Evolutionary conservation across 2,329 filamentous ascomycete genomes (phyloP).

Genomic region (Penicillium sp.): DNA sequence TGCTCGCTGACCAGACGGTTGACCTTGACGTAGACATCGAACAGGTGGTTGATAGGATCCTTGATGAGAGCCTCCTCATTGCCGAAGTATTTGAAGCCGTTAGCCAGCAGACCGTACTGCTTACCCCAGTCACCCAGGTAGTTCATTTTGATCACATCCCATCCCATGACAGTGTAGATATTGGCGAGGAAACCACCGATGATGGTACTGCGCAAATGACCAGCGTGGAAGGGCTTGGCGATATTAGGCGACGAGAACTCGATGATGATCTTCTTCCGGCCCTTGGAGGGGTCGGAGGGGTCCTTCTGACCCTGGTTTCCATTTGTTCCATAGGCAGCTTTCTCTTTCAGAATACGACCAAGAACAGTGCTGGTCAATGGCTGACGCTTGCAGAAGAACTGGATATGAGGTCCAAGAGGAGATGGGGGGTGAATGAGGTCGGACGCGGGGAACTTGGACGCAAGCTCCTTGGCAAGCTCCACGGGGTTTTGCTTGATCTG

Average conservation of each 20-base stretch:
- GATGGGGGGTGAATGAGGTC: constrained; percentile 58
- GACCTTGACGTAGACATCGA: constrained; percentile 66
- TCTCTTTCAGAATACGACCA: constrained; percentile 58
- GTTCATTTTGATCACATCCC: constrained; percentile 64
- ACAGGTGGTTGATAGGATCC: constrained; percentile 65
- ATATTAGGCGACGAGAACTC: constrained; percentile 69
- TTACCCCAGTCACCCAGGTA: constrained; percentile 69
- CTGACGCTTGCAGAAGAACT: constrained; percentile 64
- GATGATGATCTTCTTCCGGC: constrained; percentile 60
- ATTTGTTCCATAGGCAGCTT: constrained; percentile 60
- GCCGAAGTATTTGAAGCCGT: constrained; percentile 63
- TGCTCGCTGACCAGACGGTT: constrained; percentile 57
- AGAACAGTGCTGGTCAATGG: constrained; percentile 59
- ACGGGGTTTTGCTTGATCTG: constrained; percentile 59
- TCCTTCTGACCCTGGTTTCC: constrained; percentile 59
- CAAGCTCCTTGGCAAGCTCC: constrained; percentile 57
- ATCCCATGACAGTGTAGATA: constrained; percentile 60
- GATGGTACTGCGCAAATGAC: constrained; percentile 65
- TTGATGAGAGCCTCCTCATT: constrained; percentile 58
- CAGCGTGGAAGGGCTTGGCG: constrained; percentile 65
- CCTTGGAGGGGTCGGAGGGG: constrained; percentile 54
- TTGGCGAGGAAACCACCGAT: constrained; percentile 66
- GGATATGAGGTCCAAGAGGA: constrained; percentile 59
- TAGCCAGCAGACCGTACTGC: constrained; percentile 63
- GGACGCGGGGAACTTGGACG: constrained; percentile 57